Evolutionary conservation across 345 rosid species (phyloP).

Genomic region (Firmiana major): DNA sequence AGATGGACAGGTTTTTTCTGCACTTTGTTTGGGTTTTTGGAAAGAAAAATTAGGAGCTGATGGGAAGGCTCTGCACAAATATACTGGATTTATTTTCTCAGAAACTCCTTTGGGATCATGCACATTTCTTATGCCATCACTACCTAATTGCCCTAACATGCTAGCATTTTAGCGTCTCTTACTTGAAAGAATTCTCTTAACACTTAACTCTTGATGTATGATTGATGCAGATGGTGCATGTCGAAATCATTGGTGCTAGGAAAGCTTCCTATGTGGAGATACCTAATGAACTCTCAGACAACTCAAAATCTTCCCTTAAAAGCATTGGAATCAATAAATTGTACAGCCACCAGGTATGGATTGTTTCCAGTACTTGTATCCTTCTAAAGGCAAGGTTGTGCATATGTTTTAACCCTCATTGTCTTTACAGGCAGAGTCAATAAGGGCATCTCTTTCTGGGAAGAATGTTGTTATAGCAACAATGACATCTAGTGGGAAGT

Average conservation of each 20-base stretch:
- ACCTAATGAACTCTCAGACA: slow-evolving; percentile 58
- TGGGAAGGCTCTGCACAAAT: not conserved
- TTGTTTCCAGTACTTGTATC: slow-evolving; percentile 10
- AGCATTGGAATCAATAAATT: slow-evolving; percentile 62
- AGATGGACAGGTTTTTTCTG: slow-evolving; percentile 62
- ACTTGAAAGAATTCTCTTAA: not conserved
- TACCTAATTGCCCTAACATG: not conserved
- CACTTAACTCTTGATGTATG: slow-evolving; percentile 20
- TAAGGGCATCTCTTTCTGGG: slow-evolving; percentile 64
- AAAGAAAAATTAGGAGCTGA: slow-evolving; percentile 1
- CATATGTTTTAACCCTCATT: slow-evolving; percentile 13
- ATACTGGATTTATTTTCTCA: slow-evolving; percentile 8
- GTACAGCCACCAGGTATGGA: slow-evolving; percentile 82
- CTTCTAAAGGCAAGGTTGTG: slow-evolving; percentile 13
- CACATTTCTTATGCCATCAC: not conserved
- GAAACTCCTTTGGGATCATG: not conserved
- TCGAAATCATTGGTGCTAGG: slow-evolving; percentile 59
- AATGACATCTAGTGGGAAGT: slow-evolving; percentile 97
- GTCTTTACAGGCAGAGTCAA: slow-evolving; percentile 68
- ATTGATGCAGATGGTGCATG: slow-evolving; percentile 69
- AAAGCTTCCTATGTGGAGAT: slow-evolving; percentile 51
- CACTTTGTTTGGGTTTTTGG: slow-evolving; percentile 1
- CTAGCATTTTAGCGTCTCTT: slow-evolving; percentile 7
- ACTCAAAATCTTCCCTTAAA: slow-evolving; percentile 57
- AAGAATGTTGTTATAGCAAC: slow-evolving; percentile 87